Evolutionary conservation across 192 early-diverging fungal genomes (phyloP), one percentile per base, ranked within the genome.

Genomic region (Diversispora eburnea): DNA sequence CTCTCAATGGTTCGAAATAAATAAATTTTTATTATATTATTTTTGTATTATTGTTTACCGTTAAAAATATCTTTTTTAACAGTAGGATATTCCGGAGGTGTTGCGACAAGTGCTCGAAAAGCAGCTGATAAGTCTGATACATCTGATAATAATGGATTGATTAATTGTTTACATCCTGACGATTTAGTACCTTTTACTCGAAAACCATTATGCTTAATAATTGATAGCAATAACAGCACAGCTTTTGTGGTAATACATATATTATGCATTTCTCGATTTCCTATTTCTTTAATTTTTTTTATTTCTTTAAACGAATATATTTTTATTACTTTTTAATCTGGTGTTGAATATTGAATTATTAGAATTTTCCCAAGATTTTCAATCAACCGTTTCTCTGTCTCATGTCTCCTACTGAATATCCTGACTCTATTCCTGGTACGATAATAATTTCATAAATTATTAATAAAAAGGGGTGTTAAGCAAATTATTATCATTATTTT

Each of bases 111-210:
- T 51, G 80, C 88, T 22, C 84, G 89, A 8, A 95, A 93, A 70
- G 41, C 73, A 6, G 51, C 77, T 0, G 91, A 93, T 33, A 91
- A 89, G 49, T 63, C 72, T 10, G 84, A 79, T 5, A 68, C 55
- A 22, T 77, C 74, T 15, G 83, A 81, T 52, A 84, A 73, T 58
- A 78, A 64, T 25, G 49, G 45, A 20, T 78, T 80, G 33, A 80
- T 86, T 73, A 91, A 95, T 78, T 90, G 92, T 22, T 80, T 98
- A 19, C 93, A 96, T 72, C 96, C 97, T 4, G 84, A 85, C 3
- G 97, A 99, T 73, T 83, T 99, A 42, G 76, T 97, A 9, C 97
- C 97, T 0, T 98, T 95, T 69, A 96, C 95, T 52, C 84, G 97
- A 62, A 97, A 98, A 68, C 93, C 97, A 6, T 82, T 99, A 73